A percentile compares a stretch with the other conserved stretches of the same genome.
These are phyloP conservation scores for Haplosporangium sp. DNA, from an alignment of 371 early-diverging fungal species.

Conservation along the genomic window DNA sequence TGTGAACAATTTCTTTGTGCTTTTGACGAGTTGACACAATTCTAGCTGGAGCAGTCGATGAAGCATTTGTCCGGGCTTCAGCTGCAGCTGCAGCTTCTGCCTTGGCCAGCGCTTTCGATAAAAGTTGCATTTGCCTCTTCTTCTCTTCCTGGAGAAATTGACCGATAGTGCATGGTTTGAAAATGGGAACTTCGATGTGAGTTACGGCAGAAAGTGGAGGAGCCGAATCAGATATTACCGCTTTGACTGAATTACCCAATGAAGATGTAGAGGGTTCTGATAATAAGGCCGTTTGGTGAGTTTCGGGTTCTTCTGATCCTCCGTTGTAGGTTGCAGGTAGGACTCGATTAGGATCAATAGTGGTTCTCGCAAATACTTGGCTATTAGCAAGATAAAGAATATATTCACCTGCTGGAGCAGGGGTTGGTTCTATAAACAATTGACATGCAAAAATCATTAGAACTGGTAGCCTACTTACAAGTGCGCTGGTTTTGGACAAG, in stretches of 20 bases:
- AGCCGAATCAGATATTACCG: background rate
- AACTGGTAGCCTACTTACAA: too few relatives aligned
- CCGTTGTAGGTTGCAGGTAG: slow-evolving; percentile 39
- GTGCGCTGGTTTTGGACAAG: too few relatives aligned
- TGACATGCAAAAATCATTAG: background rate
- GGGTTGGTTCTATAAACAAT: slow-evolving; percentile 23
- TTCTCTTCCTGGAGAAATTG: slow-evolving; percentile 54
- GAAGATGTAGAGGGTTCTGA: slow-evolving; percentile 6
- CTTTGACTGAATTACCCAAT: background rate
- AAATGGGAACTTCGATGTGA: slow-evolving; percentile 51
- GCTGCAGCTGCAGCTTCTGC: slow-evolving; percentile 38
- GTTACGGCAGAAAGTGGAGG: slow-evolving; percentile 29
- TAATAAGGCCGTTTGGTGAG: background rate
- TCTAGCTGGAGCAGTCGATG: slow-evolving; percentile 13
- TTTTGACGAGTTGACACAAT: slow-evolving; percentile 46
- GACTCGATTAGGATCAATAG: slow-evolving; percentile 20
- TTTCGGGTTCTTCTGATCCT: slow-evolving; percentile 1
- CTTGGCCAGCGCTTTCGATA: slow-evolving; percentile 47
- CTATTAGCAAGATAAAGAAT: slow-evolving; percentile 33
- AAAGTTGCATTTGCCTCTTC: slow-evolving; percentile 38
- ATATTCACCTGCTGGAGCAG: slow-evolving; percentile 49
- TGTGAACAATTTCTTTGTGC: slow-evolving; percentile 37
- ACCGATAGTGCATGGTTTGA: slow-evolving; percentile 36
- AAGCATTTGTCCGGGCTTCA: slow-evolving; percentile 12
- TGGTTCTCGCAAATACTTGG: slow-evolving; percentile 10